A percentile compares a stretch with the other conserved stretches of the same genome.
Evolutionary conservation across 768 basidiomycete genomes (phyloP).

Genomic region (Boletus huronensis): DNA sequence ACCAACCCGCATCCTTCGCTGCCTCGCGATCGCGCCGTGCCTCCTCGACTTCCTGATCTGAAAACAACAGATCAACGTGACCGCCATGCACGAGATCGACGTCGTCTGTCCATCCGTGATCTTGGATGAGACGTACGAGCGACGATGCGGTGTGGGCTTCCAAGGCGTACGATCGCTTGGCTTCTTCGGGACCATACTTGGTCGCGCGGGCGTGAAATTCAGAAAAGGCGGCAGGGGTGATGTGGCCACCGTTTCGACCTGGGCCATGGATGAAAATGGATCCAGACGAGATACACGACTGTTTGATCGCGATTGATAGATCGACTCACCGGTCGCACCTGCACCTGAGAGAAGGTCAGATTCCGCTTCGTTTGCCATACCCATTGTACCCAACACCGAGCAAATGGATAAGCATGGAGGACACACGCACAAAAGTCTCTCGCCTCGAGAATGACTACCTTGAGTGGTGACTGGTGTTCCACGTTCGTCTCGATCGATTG

Average conservation of each 20-base stretch:
- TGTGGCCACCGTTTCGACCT: conserved; percentile 81
- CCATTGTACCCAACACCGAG: neutral
- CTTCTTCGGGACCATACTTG: conserved; percentile 51
- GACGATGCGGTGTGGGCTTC: conserved; percentile 53
- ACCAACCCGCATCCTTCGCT: conserved; percentile 50
- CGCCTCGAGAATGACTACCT: conserved; percentile 73
- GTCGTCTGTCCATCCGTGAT: conserved; percentile 39
- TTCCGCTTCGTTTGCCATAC: neutral
- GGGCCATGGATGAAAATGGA: neutral
- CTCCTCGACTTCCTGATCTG: conserved; percentile 39
- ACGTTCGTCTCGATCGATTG: conserved; percentile 19
- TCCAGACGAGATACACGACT: neutral
- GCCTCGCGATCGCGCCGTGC: conserved; percentile 47
- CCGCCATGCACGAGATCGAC: conserved; percentile 65
- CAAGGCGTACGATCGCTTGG: conserved; percentile 48
- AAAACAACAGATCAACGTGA: conserved; percentile 48
- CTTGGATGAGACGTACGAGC: conserved; percentile 48
- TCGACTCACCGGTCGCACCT: conserved; percentile 64
- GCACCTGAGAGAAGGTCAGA: conserved; percentile 43
- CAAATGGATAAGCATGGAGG: neutral
- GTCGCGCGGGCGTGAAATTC: conserved; percentile 40
- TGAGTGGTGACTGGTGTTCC: conserved; percentile 30
- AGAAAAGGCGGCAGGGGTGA: conserved; percentile 49
- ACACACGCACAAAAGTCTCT: conserved; percentile 73
- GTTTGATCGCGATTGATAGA: neutral